Conservation (phyloP, 768 basidiomycete genomes). For the Termitomyces sp. region DNA sequence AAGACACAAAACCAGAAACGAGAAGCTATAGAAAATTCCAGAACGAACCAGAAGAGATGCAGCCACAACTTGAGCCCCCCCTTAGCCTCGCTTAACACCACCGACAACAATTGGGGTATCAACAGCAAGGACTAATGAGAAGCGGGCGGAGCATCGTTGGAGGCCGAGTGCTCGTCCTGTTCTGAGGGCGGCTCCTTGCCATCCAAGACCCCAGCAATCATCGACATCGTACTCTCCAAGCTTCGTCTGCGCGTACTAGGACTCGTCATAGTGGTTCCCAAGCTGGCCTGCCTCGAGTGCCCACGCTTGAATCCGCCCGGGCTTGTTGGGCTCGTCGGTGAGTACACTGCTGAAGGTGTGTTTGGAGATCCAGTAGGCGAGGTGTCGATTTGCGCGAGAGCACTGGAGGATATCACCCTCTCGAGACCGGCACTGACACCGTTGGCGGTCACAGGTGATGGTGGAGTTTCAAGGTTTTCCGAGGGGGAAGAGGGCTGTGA, state of each 20-base stretch:
- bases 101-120: neutral
- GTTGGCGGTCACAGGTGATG: constrained; percentile 42
- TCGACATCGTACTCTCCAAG: constrained; percentile 91
- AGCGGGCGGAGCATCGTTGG: constrained; percentile 18
- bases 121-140: neutral
- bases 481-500: constrained; percentile 53
- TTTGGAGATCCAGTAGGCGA: constrained; percentile 16
- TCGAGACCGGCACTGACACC: constrained; percentile 43
- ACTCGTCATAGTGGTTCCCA: constrained; percentile 94
- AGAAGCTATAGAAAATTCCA: constrained; percentile 1
- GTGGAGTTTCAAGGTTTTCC: constrained; percentile 36
- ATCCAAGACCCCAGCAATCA: constrained; percentile 92
- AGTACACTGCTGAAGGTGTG: constrained; percentile 24
- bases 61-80: neutral
- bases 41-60: neutral
- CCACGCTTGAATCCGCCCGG: constrained; percentile 59
- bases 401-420: constrained; percentile 29
- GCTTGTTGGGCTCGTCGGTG: constrained; percentile 36
- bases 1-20: neutral
- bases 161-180: constrained; percentile 35
- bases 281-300: constrained; percentile 72
- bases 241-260: constrained; percentile 90
- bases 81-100: neutral
- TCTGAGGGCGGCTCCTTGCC: constrained; percentile 43
- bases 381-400: constrained; percentile 29